A percentile compares a stretch with the other conserved stretches of the same genome.
Evolutionary conservation across 2,329 filamentous ascomycete species (phyloP).

Genomic region (Didymella exigua): DNA sequence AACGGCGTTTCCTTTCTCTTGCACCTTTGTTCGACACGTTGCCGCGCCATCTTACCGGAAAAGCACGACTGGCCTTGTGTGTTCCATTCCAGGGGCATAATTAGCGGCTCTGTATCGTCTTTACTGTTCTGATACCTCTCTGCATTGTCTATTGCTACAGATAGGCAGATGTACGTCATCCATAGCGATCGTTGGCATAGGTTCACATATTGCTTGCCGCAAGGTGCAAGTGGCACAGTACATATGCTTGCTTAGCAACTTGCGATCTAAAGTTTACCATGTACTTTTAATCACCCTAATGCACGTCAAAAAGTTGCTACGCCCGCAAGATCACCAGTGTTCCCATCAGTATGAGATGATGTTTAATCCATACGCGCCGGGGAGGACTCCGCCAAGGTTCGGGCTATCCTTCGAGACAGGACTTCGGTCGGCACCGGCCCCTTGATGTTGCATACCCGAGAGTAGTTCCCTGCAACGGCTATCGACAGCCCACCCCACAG

Average conservation of each 20-base stretch:
- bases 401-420: neutral
- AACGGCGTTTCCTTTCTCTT: neutral
- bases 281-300: neutral
- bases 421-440: conserved; percentile 1
- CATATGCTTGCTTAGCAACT: conserved; percentile 16
- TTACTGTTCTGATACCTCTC: conserved; percentile 20
- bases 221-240: conserved; percentile 9
- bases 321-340: neutral
- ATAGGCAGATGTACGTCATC: conserved; percentile 13
- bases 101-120: conserved; percentile 18
- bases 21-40: neutral
- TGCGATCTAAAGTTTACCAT: conserved; percentile 7
- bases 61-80: conserved; percentile 14
- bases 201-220: conserved; percentile 11
- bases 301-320: neutral
- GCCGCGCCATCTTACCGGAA: conserved; percentile 8
- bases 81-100: conserved; percentile 11
- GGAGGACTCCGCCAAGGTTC: neutral
- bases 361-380: neutral
- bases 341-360: neutral
- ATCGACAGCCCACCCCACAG: neutral
- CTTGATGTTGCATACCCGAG: conserved; percentile 1
- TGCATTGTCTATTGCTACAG: conserved; percentile 16
- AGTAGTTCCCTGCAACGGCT: neutral
- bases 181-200: conserved; percentile 16